Conservation (phyloP, 1,284 basidiomycete genomes). For the Naganishia sp. region DNA sequence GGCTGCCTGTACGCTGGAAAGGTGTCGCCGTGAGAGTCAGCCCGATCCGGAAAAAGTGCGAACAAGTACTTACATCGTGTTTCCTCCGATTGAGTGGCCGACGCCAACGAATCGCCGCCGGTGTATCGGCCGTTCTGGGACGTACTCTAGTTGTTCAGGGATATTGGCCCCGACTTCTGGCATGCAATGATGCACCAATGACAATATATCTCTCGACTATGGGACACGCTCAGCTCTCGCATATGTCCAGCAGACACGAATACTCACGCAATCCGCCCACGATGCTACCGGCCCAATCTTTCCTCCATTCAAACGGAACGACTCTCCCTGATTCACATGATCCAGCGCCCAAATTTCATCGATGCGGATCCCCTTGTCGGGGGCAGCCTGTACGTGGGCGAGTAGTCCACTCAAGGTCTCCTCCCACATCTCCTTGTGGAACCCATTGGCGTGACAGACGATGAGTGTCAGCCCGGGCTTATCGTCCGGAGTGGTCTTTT, state of each 20-base stretch:
- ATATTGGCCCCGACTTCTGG: conserved; percentile 57
- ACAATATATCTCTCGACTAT: conserved; percentile 71
- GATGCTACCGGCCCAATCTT: conserved; percentile 53
- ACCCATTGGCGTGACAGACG: conserved; percentile 75
- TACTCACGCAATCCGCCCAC: conserved; percentile 58
- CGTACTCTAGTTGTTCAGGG: conserved; percentile 43
- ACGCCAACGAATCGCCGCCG: conserved; percentile 57
- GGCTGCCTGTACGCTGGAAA: conserved; percentile 62
- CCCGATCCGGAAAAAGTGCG: conserved; percentile 5
- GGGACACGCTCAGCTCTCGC: background rate
- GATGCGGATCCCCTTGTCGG: conserved; percentile 4
- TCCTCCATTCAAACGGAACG: conserved; percentile 65
- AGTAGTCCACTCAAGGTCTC: conserved; percentile 60
- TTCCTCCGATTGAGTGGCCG: conserved; percentile 82
- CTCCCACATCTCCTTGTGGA: conserved; percentile 81
- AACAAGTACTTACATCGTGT: conserved; percentile 60
- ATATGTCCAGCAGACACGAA: background rate
- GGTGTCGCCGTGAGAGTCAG: conserved; percentile 13
- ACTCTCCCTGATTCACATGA: conserved; percentile 73
- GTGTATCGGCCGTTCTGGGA: conserved; percentile 55
- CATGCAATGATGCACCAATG: conserved; percentile 66
- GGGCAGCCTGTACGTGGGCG: conserved; percentile 15
- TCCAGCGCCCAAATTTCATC: conserved; percentile 81
- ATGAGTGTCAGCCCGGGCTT: conserved; percentile 64
- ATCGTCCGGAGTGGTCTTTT: conserved; percentile 23